These are phyloP conservation scores for Mrakia frigida DNA, from an alignment of 768 basidiomycete species.

Conservation along the genomic window DNA sequence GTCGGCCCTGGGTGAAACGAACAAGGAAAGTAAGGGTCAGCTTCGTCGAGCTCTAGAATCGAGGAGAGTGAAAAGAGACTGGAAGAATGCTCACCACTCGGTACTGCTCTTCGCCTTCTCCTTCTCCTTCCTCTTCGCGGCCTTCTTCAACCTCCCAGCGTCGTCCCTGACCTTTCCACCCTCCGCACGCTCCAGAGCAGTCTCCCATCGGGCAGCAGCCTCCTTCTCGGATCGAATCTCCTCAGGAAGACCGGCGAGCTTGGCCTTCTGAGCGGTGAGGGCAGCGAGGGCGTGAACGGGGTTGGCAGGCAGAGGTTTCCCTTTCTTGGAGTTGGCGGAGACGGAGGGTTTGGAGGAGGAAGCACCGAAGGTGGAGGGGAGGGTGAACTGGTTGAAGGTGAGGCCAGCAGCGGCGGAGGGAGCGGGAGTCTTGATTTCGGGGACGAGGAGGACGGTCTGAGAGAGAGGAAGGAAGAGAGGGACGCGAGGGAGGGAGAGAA, in stretches of 20 bases:
- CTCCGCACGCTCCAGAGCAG: slow-evolving; percentile 78
- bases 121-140: slow-evolving; percentile 86
- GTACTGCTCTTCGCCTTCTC: slow-evolving; percentile 77
- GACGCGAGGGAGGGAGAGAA: neutral
- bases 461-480: neutral
- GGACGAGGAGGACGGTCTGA: slow-evolving; percentile 68
- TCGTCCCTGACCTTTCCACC: slow-evolving; percentile 91
- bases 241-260: slow-evolving; percentile 67
- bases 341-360: slow-evolving; percentile 45
- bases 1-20: slow-evolving; percentile 58
- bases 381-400: slow-evolving; percentile 61
- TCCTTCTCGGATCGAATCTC: slow-evolving; percentile 75
- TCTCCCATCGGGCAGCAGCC: slow-evolving; percentile 82
- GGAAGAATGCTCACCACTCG: slow-evolving; percentile 66
- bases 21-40: neutral
- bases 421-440: slow-evolving; percentile 42
- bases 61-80: neutral
- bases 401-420: slow-evolving; percentile 51
- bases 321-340: slow-evolving; percentile 55
- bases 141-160: slow-evolving; percentile 79
- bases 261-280: slow-evolving; percentile 68
- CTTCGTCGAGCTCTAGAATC: neutral
- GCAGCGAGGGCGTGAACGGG: slow-evolving; percentile 80
- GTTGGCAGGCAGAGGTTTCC: slow-evolving; percentile 48
- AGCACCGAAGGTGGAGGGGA: slow-evolving; percentile 44